phyloP scores from a whole-genome alignment of 768 basidiomycete species.

The Auricularia auricula-judae region DNA sequence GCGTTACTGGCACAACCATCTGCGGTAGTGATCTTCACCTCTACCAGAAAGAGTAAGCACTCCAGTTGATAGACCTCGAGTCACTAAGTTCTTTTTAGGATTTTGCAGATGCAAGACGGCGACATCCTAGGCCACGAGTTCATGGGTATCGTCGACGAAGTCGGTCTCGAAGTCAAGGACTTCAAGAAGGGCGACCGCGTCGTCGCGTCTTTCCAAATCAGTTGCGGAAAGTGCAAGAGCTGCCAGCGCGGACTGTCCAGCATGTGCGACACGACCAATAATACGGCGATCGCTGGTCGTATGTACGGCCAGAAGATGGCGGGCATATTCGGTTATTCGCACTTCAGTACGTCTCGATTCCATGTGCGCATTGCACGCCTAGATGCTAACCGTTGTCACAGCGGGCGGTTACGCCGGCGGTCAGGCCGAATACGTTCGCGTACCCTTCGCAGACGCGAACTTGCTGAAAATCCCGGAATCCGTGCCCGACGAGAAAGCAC shows the following conservation, averaged over 20 bases:
- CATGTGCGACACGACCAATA: conserved; percentile 65
- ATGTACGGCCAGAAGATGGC: conserved; percentile 58
- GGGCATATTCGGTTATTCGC: conserved; percentile 63
- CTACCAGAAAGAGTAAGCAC: conserved; percentile 21
- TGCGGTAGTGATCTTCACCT: conserved; percentile 60
- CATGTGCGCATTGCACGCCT: not conserved
- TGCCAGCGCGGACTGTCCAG: conserved; percentile 65
- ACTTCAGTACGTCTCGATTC: conserved; percentile 27
- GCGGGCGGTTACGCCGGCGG: conserved; percentile 59
- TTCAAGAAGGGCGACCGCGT: conserved; percentile 57
- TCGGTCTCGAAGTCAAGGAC: conserved; percentile 54
- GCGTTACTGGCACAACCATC: conserved; percentile 66
- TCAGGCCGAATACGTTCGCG: conserved; percentile 65
- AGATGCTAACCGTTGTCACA: not conserved
- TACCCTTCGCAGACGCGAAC: conserved; percentile 64
- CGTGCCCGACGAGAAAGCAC: conserved; percentile 50
- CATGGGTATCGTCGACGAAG: conserved; percentile 57
- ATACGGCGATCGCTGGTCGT: conserved; percentile 29
- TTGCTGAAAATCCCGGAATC: conserved; percentile 56
- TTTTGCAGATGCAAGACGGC: conserved; percentile 40
- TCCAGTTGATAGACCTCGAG: conserved; percentile 47
- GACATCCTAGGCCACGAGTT: conserved; percentile 73
- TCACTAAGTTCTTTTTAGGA: not conserved
- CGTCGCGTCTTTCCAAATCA: conserved; percentile 70
- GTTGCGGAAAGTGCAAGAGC: conserved; percentile 52